Base-by-base conservation (phyloP, 805 yeast species). In the Hanseniaspora mollemarum region DNA sequence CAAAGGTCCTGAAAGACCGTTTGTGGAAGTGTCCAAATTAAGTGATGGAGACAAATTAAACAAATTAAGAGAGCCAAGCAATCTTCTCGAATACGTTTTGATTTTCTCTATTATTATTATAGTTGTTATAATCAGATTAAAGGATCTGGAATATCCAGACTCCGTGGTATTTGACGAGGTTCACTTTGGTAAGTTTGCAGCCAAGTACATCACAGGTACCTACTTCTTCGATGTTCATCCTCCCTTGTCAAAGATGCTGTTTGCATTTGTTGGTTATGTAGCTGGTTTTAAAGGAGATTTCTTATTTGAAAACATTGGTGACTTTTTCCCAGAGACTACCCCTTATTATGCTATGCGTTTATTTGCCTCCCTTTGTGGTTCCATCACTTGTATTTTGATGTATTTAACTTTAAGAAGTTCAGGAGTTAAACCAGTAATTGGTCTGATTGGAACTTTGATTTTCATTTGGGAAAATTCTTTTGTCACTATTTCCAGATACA, bases 151-250 rank as follows among this genome's bases (percentile, higher is more conserved):
- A 25, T 61, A 68, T 55, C 99, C 99, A 36, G 67, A 78, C 59
- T 78, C 88, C 26, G 94, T 87, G 33, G 95, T 90, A 12, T 85
- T 85, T 57, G 95, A 87, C 65, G 98, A 90, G 65, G 92, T 84
- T 37, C 94, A 85, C 66, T 92, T 92, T 60, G 98, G 98, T 52
- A 94, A 94, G n/a, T 92, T 90, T 68, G 95, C 96, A 29, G 74
- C 81, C 53, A 80, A 84, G 66, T 92, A 87, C 68, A 73, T 80
- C 49, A 65, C 68, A 49, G 84, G 86, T 18, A 65, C 65, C 16
- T 82, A 71, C 60, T 83, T 82, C 65, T 72, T 82, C 75, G 88
- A 81, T 62, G 81, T 78, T 40, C 84, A 83, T 61, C 94, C 94
- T 8, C 94, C 94, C 4, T 70, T 84, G 57, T 83, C 84, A 35